Base-by-base conservation (phyloP, 2,329 filamentous ascomycete species). In the Botrytis porri region DNA sequence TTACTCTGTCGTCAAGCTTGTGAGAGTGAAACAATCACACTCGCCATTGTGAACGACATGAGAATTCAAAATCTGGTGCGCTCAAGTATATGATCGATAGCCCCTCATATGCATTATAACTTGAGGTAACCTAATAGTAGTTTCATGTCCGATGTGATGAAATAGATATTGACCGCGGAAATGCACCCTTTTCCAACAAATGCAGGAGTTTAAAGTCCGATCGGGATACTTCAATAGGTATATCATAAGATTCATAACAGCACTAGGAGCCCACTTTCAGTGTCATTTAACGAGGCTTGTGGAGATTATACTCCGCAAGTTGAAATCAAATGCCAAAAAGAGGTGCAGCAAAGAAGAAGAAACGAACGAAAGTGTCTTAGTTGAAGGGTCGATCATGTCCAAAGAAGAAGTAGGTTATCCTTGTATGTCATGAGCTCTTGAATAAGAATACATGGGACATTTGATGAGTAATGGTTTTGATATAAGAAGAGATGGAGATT, bases 351-450 rank as follows among this genome's bases (percentile, higher is more conserved):
- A 29, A 57, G 54, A 20, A 57, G n/a, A 29, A 57, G 35, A 39
- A 14, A 29, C 12, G 3, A 41, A 57, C 64, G 48, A 57, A 67
- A 67, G 48, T 54, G 48, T 57, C 35, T 57, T 67, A 67, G 35
- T 41, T 67, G 25, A 32, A 54, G 9, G 64, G 64, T 67, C 64
- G 64, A 67, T 67, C 64, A 67, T 67, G 10, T 29, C 64, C 16
- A 66, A 66, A 39, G 22, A 66, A 39, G 32, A 54, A 51, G 54
- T 66, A 66, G 14, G 45, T 14, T 37, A 54, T 51, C 45, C 35
- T 20, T 29, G 41, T 29, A 32, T 39, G 32, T 12, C 18, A 64
- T 43, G 18, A 12, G 45, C 4, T 32, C 39, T 45, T 64, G 61
- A 20, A 43, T 64, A 22, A 45, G n/a, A 32, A 29, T 4, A 12